A percentile compares a stretch with the other conserved stretches of the same genome.
These are phyloP conservation scores for Carex pumila DNA, from an alignment of 176 grass and related monocot species.

Conservation along the genomic window DNA sequence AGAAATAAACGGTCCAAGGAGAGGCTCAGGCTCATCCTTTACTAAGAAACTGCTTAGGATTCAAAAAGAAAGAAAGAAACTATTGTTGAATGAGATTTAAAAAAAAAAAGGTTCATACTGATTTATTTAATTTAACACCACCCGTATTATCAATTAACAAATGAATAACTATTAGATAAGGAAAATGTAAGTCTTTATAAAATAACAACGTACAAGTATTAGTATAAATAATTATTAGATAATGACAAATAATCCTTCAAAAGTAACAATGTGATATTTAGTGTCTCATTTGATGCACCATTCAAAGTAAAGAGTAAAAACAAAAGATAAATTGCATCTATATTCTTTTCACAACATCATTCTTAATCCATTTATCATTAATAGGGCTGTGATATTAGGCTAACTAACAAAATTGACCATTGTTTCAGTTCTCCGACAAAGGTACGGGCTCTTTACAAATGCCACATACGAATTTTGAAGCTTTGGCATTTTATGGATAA, in stretches of 20 bases:
- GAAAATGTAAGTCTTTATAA: background rate
- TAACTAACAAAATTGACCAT: background rate
- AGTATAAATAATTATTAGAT: background rate
- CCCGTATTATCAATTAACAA: background rate
- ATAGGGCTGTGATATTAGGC: background rate
- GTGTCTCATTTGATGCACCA: background rate
- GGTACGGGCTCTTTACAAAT: background rate
- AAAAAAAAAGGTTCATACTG: background rate
- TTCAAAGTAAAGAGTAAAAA: background rate
- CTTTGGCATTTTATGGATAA: constrained; percentile 30
- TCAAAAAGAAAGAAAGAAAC: background rate
- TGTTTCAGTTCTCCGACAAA: background rate
- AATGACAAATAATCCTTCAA: background rate
- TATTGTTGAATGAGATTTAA: background rate
- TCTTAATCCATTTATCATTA: background rate
- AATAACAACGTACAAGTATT: background rate
- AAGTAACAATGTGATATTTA: background rate
- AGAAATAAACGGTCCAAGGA: background rate
- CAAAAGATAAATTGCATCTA: background rate
- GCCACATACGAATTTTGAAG: background rate
- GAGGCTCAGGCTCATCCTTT: background rate
- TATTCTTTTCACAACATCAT: background rate
- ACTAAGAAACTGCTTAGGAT: background rate
- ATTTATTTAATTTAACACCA: background rate
- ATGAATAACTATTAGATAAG: background rate